Evolutionary conservation across 768 basidiomycete genomes (phyloP).

Genomic region (Boletus rufocinnamomeus): DNA sequence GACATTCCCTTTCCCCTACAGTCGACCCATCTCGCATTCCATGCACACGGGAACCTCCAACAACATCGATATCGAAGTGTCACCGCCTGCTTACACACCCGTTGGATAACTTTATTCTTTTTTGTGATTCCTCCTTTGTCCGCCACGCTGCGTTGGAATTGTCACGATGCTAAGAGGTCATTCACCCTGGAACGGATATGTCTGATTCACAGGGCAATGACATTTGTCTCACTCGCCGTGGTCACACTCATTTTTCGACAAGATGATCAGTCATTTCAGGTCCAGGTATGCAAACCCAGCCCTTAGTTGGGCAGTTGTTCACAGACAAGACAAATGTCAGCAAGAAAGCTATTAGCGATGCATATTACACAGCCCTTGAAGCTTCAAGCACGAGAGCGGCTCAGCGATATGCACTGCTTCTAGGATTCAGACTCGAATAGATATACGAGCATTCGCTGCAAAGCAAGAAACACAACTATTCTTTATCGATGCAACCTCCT

Average conservation of each 20-base stretch:
- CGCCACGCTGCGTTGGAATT: background rate
- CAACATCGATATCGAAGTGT: conserved; percentile 12
- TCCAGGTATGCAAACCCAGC: background rate
- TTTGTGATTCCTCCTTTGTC: background rate
- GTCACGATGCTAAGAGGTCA: background rate
- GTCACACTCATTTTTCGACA: background rate
- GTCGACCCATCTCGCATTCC: no score
- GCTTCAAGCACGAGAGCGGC: background rate
- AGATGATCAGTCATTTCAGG: background rate
- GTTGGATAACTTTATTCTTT: background rate
- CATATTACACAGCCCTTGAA: background rate
- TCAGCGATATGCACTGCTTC: background rate
- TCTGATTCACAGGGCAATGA: conserved; percentile 7
- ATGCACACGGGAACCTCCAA: conserved; percentile 17
- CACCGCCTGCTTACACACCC: conserved; percentile 33
- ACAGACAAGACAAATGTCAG: background rate
- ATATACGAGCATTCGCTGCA: background rate
- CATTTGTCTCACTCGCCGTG: background rate
- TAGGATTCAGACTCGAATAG: background rate
- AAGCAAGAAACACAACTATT: background rate
- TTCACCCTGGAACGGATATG: conserved; percentile 1
- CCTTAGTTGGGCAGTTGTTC: background rate
- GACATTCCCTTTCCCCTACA: no score
- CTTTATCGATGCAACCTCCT: background rate
- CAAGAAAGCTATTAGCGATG: background rate